These are phyloP conservation scores for Citrus unshiu DNA, from an alignment of 345 rosid species.

Conservation along the genomic window DNA sequence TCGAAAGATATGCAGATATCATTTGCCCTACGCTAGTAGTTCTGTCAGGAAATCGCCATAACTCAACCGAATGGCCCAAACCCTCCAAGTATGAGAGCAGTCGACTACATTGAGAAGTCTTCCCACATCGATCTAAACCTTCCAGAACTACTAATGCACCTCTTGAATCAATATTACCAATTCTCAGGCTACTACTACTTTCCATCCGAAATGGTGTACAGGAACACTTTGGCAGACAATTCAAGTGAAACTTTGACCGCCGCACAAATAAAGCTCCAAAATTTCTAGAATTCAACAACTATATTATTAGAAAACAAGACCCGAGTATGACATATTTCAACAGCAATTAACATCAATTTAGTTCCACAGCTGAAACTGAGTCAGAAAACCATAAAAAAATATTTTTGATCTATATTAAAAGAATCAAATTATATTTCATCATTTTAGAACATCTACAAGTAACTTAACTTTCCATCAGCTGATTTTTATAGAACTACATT, in stretches of 20 bases:
- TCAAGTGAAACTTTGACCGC: conserved; percentile 20
- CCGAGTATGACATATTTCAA: background rate
- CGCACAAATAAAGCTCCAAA: conserved; percentile 31
- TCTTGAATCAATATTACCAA: conserved; percentile 36
- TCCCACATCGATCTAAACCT: conserved; percentile 94
- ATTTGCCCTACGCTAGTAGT: conserved; percentile 72
- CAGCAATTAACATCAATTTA: background rate
- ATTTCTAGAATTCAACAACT: conserved; percentile 28
- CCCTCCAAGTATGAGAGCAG: conserved; percentile 61
- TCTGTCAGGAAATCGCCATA: conserved; percentile 90
- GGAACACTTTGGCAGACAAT: conserved; percentile 23
- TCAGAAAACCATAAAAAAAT: background rate
- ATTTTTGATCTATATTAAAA: background rate
- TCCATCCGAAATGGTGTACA: conserved; percentile 42
- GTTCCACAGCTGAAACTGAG: background rate
- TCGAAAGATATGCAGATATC: conserved; percentile 80
- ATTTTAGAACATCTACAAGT: background rate
- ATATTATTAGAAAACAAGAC: background rate
- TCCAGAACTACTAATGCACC: conserved; percentile 89
- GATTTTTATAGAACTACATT: background rate
- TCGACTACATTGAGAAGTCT: conserved; percentile 65
- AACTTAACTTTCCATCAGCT: background rate
- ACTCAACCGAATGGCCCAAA: conserved; percentile 61
- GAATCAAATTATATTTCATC: background rate
- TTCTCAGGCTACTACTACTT: conserved; percentile 13